Base-by-base conservation (phyloP, 139 green algal species). In the Ettlia oleoabundans region DNA sequence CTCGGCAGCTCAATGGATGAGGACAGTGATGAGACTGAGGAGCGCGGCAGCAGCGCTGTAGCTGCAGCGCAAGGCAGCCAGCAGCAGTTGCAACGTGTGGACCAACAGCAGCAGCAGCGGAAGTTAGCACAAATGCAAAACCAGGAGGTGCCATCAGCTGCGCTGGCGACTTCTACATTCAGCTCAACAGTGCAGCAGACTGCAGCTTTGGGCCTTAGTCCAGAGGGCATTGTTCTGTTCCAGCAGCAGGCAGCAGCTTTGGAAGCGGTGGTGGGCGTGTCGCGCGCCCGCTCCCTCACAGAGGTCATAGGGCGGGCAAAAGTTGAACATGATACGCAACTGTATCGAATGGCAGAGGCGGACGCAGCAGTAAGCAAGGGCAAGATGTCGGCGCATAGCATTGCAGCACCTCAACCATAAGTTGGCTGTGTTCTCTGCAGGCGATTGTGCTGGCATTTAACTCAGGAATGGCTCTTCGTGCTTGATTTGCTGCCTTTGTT, bases 191-290 rank as follows among this genome's bases (percentile, higher is more conserved):
- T 82, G 35, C 64, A 47, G 47, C 62, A 33, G 3, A 61, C 43
- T 8, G 85, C 82, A 2, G 42, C 71, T 42, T 74, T 85, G 69
- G 78, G 61, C 38, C 52, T 89, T 18, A 84, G 70, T 28, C 73
- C 62, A 19, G 86, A 90, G 65, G 85, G 61, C 4, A 26, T 88
- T 47, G n/a, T 47, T 18, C 74, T 86, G 21, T 66, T 88, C 30
- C 52, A 85, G 63, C 81, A 89, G 63, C 85, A 91, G 80, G 88
- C 87, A 61, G 76, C 67, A 53, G 69, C 74, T n/a, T 40, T 84
- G 51, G 77, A 89, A 70, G 83, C 80, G 6, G 80, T 82, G 21
- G 79, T 86, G 77, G 68, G 84, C 68, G 62, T 55, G 26, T 71
- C 58, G 26, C 64, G 69, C 2, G 83, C 86, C 3, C 53, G 66